Percentiles rank a stretch among this genome's conserved stretches.
Evolutionary conservation across 371 early-diverging fungal species (phyloP).

Genomic region (Rhizomucor pusillus): DNA sequence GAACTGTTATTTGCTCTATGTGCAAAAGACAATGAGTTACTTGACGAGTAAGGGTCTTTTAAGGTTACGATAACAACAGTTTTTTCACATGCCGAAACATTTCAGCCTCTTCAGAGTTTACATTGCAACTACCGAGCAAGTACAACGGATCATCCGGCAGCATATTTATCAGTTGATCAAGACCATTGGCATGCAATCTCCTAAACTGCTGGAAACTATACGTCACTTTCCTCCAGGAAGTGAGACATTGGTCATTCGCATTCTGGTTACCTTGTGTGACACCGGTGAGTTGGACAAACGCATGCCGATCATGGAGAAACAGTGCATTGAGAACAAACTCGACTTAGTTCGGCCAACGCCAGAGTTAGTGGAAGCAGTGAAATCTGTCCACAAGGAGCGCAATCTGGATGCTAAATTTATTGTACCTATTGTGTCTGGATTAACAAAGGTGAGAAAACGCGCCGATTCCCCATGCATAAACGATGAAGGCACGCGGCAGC

Average conservation of each 20-base stretch:
- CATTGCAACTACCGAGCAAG: constrained; percentile 36
- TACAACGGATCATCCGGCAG: constrained; percentile 61
- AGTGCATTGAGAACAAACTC: not conserved
- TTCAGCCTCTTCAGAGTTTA: constrained; percentile 61
- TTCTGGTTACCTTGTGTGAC: constrained; percentile 73
- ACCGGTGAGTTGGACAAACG: constrained; percentile 42
- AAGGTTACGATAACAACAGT: not conserved
- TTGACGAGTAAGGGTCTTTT: constrained; percentile 34
- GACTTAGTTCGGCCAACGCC: constrained; percentile 48
- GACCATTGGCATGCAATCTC: constrained; percentile 64
- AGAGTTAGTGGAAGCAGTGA: constrained; percentile 63
- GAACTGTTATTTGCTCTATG: constrained; percentile 45
- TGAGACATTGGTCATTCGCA: constrained; percentile 69
- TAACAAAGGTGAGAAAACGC: constrained; percentile 56
- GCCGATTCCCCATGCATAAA: no score
- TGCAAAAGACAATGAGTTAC: constrained; percentile 33
- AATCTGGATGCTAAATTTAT: constrained; percentile 68
- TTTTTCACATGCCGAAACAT: not conserved
- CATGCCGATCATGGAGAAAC: not conserved
- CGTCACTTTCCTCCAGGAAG: constrained; percentile 71
- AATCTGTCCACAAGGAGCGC: constrained; percentile 48
- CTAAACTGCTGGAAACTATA: constrained; percentile 61
- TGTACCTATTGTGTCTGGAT: constrained; percentile 61
- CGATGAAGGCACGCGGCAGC: no score
- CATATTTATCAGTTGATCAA: constrained; percentile 75